Conservation (phyloP, 148 eudicot species). For the Mesembryanthemum crystallinum region DNA sequence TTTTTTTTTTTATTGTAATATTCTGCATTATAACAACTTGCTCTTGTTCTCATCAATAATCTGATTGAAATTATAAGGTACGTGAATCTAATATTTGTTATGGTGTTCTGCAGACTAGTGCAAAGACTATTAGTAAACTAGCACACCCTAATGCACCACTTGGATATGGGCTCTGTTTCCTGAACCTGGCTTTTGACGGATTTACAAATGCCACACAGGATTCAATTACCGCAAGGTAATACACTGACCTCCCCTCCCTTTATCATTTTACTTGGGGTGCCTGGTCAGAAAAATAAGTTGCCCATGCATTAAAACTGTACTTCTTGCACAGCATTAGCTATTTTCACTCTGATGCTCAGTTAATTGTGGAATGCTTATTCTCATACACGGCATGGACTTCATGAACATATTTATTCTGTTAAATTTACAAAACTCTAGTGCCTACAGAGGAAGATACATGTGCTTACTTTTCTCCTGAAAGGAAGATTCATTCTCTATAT, state of each 20-base stretch:
- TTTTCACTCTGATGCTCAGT: no score
- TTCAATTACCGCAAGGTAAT: conserved; percentile 79
- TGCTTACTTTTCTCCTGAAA: no score
- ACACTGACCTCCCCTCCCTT: not conserved
- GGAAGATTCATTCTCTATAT: no score
- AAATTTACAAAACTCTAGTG: no score
- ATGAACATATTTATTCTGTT: no score
- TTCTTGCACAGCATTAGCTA: no score
- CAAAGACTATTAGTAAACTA: conserved; percentile 87
- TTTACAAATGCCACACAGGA: conserved; percentile 99
- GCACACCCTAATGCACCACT: conserved; percentile 95
- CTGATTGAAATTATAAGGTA: not conserved
- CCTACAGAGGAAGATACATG: no score
- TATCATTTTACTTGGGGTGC: not conserved
- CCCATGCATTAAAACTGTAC: no score
- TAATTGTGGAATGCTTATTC: no score
- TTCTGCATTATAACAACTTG: not conserved
- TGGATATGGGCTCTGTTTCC: conserved; percentile 90
- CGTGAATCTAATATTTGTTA: not conserved
- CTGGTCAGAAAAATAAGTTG: no score
- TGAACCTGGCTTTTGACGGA: conserved; percentile 97
- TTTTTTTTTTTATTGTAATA: not conserved
- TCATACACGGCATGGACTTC: no score
- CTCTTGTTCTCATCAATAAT: not conserved
- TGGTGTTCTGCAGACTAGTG: conserved; percentile 63